A percentile compares a stretch with the other conserved stretches of the same genome.
Evolutionary conservation across 2,329 filamentous ascomycete species (phyloP).

Genomic region (Epichloe hybrida): DNA sequence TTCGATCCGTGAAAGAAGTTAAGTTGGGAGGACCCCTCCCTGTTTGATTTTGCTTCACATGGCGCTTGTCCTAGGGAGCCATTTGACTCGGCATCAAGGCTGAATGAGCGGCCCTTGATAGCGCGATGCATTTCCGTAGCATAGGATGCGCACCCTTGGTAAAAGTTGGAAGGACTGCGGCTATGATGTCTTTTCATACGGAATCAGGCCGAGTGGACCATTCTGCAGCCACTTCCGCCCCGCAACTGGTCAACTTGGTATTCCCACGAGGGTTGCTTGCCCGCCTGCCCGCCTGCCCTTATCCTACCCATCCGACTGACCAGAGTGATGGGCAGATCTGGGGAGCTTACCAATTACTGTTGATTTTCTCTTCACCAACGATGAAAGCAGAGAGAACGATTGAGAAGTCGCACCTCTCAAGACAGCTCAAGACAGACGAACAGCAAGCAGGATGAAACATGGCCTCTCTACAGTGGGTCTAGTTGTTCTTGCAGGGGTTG

Average conservation of each 20-base stretch:
- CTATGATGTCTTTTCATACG: not conserved
- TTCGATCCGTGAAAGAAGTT: no score
- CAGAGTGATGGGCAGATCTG: no score
- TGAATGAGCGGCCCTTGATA: not conserved
- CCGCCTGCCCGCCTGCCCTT: not conserved
- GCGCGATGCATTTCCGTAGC: not conserved
- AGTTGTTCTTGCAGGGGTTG: no score
- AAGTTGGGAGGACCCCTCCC: not conserved
- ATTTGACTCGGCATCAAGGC: not conserved
- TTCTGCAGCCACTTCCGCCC: not conserved
- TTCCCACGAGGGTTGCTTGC: not conserved
- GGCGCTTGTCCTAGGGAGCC: not conserved
- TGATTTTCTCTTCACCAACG: no score
- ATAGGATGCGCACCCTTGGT: no score
- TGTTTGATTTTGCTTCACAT: not conserved
- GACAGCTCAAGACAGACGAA: no score
- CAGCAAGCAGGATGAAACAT: no score
- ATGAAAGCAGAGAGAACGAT: no score
- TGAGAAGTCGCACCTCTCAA: no score
- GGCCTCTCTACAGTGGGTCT: no score
- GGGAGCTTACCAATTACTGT: no score
- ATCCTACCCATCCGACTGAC: no score
- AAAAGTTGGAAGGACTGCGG: not conserved
- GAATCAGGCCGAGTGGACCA: not conserved
- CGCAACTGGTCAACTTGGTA: not conserved